A percentile compares a stretch with the other conserved stretches of the same genome.
Evolutionary conservation across 805 yeast species (phyloP).

Genomic region (Barnettozyma siamensis): DNA sequence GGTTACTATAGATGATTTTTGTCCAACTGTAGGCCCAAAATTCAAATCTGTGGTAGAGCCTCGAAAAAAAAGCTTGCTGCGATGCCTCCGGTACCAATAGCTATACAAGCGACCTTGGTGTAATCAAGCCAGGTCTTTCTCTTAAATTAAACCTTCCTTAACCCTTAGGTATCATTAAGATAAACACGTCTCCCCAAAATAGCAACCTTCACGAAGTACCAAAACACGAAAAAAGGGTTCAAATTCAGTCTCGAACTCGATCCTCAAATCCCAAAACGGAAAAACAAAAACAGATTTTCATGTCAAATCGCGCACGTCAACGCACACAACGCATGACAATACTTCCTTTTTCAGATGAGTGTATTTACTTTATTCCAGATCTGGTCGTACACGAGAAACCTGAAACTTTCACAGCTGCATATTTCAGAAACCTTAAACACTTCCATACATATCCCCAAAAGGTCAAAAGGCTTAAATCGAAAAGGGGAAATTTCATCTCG

Average conservation of each 20-base stretch:
- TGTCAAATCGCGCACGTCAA: constrained; percentile 1
- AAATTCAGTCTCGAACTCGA: too few species aligned
- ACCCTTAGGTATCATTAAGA: too few species aligned
- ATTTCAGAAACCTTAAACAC: neutral
- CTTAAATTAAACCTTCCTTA: too few species aligned
- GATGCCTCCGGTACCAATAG: too few species aligned
- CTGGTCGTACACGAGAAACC: neutral
- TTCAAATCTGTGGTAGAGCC: too few species aligned
- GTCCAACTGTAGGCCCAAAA: too few species aligned
- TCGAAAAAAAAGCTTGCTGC: too few species aligned
- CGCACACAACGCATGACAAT: neutral
- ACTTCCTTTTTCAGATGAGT: neutral
- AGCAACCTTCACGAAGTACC: neutral
- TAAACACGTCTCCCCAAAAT: neutral
- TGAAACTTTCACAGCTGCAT: neutral
- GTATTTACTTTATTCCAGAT: neutral
- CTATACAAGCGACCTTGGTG: too few species aligned
- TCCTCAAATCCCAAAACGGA: neutral
- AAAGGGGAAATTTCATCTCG: too few species aligned
- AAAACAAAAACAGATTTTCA: neutral
- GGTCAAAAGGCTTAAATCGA: too few species aligned
- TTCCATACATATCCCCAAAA: neutral
- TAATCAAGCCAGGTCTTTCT: too few species aligned
- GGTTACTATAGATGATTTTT: too few species aligned
- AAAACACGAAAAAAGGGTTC: neutral